phyloP scores from a whole-genome alignment of 2,329 filamentous ascomycete species.

The Ascochyta clinopodiicola region DNA sequence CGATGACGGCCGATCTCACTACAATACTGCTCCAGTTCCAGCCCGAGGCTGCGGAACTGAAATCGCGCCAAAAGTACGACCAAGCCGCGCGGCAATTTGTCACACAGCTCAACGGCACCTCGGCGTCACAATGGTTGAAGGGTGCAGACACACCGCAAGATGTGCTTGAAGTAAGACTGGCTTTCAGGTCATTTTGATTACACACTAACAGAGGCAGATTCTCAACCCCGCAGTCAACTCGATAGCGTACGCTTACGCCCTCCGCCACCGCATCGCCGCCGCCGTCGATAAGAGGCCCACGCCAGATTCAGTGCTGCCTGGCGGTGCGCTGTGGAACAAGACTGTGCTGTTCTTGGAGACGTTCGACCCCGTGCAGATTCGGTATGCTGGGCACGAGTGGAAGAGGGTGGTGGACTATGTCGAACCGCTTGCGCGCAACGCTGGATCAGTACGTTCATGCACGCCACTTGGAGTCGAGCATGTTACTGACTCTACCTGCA shows the following conservation, averaged over 20 bases:
- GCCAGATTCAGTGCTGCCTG: conserved; percentile 52
- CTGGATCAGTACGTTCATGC: conserved; percentile 38
- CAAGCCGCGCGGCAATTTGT: conserved; percentile 44
- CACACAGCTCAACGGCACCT: conserved; percentile 43
- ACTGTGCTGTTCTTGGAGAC: conserved; percentile 55
- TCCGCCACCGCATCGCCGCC: conserved; percentile 57
- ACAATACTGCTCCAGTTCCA: conserved; percentile 44
- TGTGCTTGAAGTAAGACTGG: conserved; percentile 44
- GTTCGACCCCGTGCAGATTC: conserved; percentile 62
- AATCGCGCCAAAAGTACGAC: conserved; percentile 50
- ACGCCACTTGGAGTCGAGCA: background rate
- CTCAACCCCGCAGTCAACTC: conserved; percentile 65
- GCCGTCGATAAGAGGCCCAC: conserved; percentile 46
- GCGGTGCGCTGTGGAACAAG: conserved; percentile 58
- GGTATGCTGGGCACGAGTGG: conserved; percentile 60
- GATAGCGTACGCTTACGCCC: conserved; percentile 64
- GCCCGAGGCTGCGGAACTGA: conserved; percentile 39
- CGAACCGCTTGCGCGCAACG: conserved; percentile 41
- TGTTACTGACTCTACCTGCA: conserved; percentile 16
- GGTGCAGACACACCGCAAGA: conserved; percentile 49
- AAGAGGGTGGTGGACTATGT: conserved; percentile 52
- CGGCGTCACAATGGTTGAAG: conserved; percentile 43
- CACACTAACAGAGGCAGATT: conserved; percentile 38
- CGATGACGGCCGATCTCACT: conserved; percentile 43
- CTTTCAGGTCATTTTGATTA: background rate